These are phyloP conservation scores for Penicillium polonicum DNA, from an alignment of 2,329 filamentous ascomycete genomes.

Conservation along the genomic window DNA sequence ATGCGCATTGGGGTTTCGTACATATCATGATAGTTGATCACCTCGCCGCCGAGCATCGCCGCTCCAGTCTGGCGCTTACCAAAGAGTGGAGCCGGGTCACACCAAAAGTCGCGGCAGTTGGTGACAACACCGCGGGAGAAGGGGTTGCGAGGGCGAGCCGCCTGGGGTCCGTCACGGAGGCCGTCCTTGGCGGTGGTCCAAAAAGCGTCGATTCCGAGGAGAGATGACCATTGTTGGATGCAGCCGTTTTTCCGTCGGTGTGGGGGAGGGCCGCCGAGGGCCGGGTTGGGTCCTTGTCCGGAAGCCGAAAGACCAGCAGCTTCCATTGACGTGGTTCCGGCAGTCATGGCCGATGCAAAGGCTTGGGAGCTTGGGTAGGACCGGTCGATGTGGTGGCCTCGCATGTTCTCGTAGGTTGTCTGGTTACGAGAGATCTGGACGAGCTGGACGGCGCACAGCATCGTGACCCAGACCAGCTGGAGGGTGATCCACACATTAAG, in stretches of 20 bases:
- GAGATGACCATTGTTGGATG: conserved; percentile 74
- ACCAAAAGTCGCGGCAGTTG: conserved; percentile 97
- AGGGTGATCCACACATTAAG: conserved; percentile 75
- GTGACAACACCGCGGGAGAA: conserved; percentile 79
- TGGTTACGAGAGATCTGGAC: conserved; percentile 88
- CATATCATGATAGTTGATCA: conserved; percentile 82
- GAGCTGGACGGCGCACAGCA: conserved; percentile 92
- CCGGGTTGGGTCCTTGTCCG: conserved; percentile 64
- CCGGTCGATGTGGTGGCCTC: conserved; percentile 64
- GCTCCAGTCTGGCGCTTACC: conserved; percentile 70
- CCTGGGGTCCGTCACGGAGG: conserved; percentile 50
- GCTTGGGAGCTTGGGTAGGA: conserved; percentile 56
- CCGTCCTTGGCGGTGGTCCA: conserved; percentile 83
- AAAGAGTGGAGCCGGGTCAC: conserved; percentile 80
- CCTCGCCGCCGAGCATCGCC: conserved; percentile 73
- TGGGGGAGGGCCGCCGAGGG: conserved; percentile 49
- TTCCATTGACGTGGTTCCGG: conserved; percentile 63
- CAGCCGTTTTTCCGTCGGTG: conserved; percentile 58
- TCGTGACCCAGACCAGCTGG: conserved; percentile 93
- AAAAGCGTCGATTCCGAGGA: conserved; percentile 90
- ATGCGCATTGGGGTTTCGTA: conserved; percentile 80
- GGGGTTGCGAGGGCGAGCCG: conserved; percentile 67
- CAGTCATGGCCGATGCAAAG: conserved; percentile 67
- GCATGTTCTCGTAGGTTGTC: conserved; percentile 97
- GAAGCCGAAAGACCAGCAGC: conserved; percentile 68